Conservation (phyloP, 345 rosid genomes). For the Boechera retrofracta region DNA sequence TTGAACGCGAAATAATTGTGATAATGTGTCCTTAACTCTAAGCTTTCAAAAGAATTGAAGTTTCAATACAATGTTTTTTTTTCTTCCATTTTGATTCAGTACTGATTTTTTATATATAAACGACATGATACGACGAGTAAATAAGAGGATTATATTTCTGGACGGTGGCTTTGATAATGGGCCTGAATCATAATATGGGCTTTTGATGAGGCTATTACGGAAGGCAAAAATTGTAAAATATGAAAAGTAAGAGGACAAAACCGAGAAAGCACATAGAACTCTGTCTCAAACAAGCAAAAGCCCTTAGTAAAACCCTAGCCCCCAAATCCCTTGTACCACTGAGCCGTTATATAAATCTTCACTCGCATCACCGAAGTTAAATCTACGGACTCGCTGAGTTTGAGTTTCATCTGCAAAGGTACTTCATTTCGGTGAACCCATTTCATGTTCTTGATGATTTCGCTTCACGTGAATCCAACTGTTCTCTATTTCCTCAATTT, state of each 20-base stretch:
- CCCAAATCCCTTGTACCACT: neutral
- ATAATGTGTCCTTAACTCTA: neutral
- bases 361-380: neutral
- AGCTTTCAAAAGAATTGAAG: no score
- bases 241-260: neutral
- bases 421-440: conserved; percentile 1
- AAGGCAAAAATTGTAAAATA: neutral
- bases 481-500: neutral
- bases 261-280: conserved; percentile 9
- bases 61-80: no score
- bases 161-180: neutral
- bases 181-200: conserved; percentile 24
- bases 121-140: no score
- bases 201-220: neutral
- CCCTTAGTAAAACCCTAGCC: conserved; percentile 37
- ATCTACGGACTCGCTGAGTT: neutral
- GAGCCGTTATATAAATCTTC: conserved; percentile 34
- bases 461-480: neutral
- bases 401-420: conserved; percentile 18
- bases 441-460: neutral
- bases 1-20: neutral
- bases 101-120: neutral
- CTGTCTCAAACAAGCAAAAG: neutral
- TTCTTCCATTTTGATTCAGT: neutral
- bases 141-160: no score